phyloP scores from a whole-genome alignment of 2,329 filamentous ascomycete species.

The Sarocladium strictum region DNA sequence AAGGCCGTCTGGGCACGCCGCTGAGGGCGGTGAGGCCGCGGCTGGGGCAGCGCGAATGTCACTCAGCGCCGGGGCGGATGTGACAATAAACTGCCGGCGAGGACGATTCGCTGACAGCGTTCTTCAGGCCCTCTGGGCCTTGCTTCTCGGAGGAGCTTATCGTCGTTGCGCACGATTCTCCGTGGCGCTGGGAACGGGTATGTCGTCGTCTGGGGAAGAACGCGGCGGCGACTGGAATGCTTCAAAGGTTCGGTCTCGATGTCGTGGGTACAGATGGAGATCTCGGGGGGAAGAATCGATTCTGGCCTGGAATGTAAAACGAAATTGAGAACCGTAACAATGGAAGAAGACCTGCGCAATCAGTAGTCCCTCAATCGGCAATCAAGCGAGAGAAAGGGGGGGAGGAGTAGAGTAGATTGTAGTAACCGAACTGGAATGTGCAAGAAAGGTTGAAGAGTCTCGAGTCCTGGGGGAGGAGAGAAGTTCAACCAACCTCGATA shows the following conservation, averaged over 20 bases:
- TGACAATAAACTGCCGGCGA: neutral
- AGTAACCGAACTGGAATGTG: constrained; percentile 1
- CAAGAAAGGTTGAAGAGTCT: neutral
- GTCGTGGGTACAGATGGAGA: neutral
- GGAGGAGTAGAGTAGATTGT: neutral
- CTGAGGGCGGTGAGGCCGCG: constrained; percentile 6
- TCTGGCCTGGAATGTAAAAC: constrained; percentile 7
- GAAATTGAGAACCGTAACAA: constrained; percentile 5
- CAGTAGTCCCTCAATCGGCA: constrained; percentile 8
- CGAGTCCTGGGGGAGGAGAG: neutral
- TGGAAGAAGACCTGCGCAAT: constrained; percentile 8
- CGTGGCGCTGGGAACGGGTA: no score
- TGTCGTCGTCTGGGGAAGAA: neutral
- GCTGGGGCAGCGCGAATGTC: neutral
- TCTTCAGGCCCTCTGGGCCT: neutral
- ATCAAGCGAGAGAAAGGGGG: constrained; percentile 4
- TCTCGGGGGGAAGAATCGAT: neutral
- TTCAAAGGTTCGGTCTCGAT: neutral
- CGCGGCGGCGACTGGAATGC: constrained; percentile 9
- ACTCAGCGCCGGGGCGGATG: neutral
- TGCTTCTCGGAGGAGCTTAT: neutral
- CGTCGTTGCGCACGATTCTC: neutral
- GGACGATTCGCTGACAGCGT: constrained; percentile 3
- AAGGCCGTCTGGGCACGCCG: constrained; percentile 8
- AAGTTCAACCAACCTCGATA: constrained; percentile 3